A percentile compares a stretch with the other conserved stretches of the same genome.
phyloP scores from a whole-genome alignment of 2,329 filamentous ascomycete species.

The Stachybotrys echinatus region DNA sequence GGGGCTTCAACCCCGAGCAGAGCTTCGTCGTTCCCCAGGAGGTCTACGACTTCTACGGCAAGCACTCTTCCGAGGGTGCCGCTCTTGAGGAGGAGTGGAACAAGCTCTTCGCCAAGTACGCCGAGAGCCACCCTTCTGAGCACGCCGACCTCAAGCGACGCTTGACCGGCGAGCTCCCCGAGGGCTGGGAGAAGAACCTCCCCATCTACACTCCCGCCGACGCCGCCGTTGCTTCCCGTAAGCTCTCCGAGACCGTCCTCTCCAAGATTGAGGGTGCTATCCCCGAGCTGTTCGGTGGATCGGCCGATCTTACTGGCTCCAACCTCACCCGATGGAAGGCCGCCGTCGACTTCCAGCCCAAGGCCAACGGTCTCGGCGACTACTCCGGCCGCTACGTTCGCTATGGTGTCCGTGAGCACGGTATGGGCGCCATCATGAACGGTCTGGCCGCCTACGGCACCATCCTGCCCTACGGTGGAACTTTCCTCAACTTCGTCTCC shows the following conservation, averaged over 20 bases:
- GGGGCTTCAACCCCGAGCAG: slow-evolving; percentile 93
- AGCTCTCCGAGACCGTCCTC: slow-evolving; percentile 92
- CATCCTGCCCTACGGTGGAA: slow-evolving; percentile 87
- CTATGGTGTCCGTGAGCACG: slow-evolving; percentile 89
- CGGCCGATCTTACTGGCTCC: slow-evolving; percentile 94
- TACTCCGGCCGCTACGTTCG: slow-evolving; percentile 88
- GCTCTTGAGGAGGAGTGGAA: slow-evolving; percentile 94
- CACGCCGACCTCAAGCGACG: slow-evolving; percentile 78
- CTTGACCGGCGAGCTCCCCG: slow-evolving; percentile 75
- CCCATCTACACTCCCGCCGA: slow-evolving; percentile 87
- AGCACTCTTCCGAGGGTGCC: slow-evolving; percentile 80
- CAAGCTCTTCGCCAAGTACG: slow-evolving; percentile 84
- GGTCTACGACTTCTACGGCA: slow-evolving; percentile 86
- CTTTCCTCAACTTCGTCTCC: slow-evolving; percentile 99
- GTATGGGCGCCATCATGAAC: slow-evolving; percentile 90
- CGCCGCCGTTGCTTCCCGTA: slow-evolving; percentile 82
- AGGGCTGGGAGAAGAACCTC: slow-evolving; percentile 93
- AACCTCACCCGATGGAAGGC: slow-evolving; percentile 99
- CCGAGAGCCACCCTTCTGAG: slow-evolving; percentile 69
- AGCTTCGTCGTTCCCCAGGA: slow-evolving; percentile 89
- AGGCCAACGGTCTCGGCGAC: slow-evolving; percentile 77
- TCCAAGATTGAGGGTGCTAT: slow-evolving; percentile 77
- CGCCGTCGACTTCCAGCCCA: slow-evolving; percentile 95
- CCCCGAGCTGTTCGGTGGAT: slow-evolving; percentile 91
- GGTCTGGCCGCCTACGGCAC: slow-evolving; percentile 94